These are phyloP conservation scores for Trifolium pratense DNA, from an alignment of 306 rosid genomes.

Conservation along the genomic window DNA sequence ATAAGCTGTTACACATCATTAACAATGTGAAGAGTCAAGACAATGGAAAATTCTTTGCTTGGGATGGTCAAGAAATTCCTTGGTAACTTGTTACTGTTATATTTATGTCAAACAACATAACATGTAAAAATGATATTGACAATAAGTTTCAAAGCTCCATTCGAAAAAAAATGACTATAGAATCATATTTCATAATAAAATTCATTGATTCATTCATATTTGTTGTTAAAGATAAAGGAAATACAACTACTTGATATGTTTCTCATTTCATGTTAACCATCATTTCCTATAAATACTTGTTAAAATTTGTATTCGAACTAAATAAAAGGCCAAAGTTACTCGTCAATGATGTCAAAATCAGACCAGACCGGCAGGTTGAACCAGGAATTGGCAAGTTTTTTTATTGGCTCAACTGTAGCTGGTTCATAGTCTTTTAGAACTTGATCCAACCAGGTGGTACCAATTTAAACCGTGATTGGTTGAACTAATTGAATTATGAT, in stretches of 20 bases:
- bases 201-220: conserved; percentile 41
- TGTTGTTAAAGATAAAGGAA: conserved; percentile 13
- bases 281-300: not conserved
- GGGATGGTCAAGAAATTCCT: conserved; percentile 98
- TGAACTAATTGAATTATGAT: no score
- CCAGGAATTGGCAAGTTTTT: no score
- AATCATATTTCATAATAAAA: conserved; percentile 30
- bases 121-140: conserved; percentile 30
- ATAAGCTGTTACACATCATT: conserved; percentile 74
- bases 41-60: conserved; percentile 91
- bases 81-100: conserved; percentile 64
- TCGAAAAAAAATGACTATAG: conserved; percentile 6
- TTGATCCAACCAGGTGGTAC: no score
- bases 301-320: not conserved
- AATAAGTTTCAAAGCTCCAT: not conserved
- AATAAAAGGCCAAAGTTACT: no score
- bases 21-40: conserved; percentile 64
- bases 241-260: not conserved
- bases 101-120: not conserved
- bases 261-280: not conserved
- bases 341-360: not conserved
- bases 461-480: no score
- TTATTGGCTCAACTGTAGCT: no score
- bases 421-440: no score
- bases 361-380: not conserved